Conservation (phyloP, 2,329 filamentous ascomycete species). For the Pseudopithomyces maydicus region DNA sequence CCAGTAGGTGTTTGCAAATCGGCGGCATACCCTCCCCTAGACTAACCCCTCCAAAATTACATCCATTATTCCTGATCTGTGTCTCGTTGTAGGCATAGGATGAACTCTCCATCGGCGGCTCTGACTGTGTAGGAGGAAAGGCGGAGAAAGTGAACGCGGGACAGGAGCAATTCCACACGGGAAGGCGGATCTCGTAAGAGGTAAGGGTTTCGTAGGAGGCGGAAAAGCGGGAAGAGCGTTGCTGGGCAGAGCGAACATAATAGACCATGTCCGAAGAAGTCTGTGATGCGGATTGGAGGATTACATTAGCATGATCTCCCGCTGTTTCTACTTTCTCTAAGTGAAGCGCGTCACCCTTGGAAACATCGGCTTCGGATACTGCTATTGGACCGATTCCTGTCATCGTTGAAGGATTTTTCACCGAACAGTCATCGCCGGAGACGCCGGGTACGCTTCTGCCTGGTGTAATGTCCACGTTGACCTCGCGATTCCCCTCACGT, state of each 20-base stretch:
- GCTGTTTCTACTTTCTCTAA: not conserved
- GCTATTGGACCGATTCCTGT: not conserved
- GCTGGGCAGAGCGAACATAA: slow-evolving; percentile 67
- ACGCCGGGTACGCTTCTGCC: not conserved
- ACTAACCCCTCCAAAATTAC: slow-evolving; percentile 60
- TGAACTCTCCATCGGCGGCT: slow-evolving; percentile 11
- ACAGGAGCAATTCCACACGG: slow-evolving; percentile 88
- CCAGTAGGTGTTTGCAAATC: slow-evolving; percentile 88
- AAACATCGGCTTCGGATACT: not conserved
- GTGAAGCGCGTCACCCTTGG: not conserved
- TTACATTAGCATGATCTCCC: not conserved
- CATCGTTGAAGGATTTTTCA: not conserved
- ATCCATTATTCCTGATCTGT: not conserved
- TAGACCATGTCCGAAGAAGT: slow-evolving; percentile 50
- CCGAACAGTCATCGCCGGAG: not conserved
- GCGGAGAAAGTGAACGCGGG: slow-evolving; percentile 79
- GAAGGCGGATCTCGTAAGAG: slow-evolving; percentile 72
- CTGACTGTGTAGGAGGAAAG: slow-evolving; percentile 53
- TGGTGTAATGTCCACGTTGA: not conserved
- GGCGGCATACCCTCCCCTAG: slow-evolving; percentile 54
- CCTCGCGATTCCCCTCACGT: not conserved
- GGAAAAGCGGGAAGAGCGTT: slow-evolving; percentile 43
- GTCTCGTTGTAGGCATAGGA: not conserved
- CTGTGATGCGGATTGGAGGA: not conserved
- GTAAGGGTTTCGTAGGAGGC: slow-evolving; percentile 32